A percentile compares a stretch with the other conserved stretches of the same genome.
Evolutionary conservation across 1,284 basidiomycete species (phyloP).

Genomic region (Papiliotrema laurentii): DNA sequence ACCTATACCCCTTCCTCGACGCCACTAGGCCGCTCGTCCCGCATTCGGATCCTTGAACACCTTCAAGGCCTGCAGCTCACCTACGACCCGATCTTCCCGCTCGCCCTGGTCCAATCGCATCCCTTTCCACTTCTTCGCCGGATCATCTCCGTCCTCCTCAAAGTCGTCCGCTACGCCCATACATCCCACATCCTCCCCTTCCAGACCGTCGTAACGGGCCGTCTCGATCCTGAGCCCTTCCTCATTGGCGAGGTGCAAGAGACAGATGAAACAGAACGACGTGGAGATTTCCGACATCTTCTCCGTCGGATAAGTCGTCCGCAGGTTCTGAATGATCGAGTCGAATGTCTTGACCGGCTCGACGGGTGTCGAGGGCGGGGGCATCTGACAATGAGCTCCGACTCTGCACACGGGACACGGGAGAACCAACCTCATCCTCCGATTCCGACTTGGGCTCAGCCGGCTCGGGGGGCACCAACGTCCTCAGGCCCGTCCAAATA

Average conservation of each 20-base stretch:
- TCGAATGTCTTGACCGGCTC: slow-evolving; percentile 71
- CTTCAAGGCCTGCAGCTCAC: slow-evolving; percentile 45
- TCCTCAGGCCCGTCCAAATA: slow-evolving; percentile 89
- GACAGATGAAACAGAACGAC: slow-evolving; percentile 98
- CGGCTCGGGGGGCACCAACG: slow-evolving; percentile 54
- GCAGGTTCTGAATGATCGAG: slow-evolving; percentile 75
- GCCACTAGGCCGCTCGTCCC: slow-evolving; percentile 42
- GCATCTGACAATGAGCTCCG: slow-evolving; percentile 3
- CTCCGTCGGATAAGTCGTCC: slow-evolving; percentile 77
- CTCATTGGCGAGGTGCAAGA: slow-evolving; percentile 92
- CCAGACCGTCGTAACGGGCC: slow-evolving; percentile 48
- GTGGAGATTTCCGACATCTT: slow-evolving; percentile 98
- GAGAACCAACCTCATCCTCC: slow-evolving; percentile 14
- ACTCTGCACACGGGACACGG: background rate
- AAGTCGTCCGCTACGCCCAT: slow-evolving; percentile 30
- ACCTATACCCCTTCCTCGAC: no score
- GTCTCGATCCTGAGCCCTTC: slow-evolving; percentile 77
- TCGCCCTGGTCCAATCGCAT: slow-evolving; percentile 25
- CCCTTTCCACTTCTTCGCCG: slow-evolving; percentile 1
- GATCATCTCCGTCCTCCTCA: slow-evolving; percentile 14
- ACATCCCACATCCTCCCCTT: slow-evolving; percentile 44
- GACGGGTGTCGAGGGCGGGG: slow-evolving; percentile 52
- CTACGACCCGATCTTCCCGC: slow-evolving; percentile 37
- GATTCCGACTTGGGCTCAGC: slow-evolving; percentile 10
- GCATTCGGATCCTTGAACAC: slow-evolving; percentile 46